These are phyloP conservation scores for Coniochaeta sp. DNA, from an alignment of 2,329 filamentous ascomycete genomes.

Conservation along the genomic window DNA sequence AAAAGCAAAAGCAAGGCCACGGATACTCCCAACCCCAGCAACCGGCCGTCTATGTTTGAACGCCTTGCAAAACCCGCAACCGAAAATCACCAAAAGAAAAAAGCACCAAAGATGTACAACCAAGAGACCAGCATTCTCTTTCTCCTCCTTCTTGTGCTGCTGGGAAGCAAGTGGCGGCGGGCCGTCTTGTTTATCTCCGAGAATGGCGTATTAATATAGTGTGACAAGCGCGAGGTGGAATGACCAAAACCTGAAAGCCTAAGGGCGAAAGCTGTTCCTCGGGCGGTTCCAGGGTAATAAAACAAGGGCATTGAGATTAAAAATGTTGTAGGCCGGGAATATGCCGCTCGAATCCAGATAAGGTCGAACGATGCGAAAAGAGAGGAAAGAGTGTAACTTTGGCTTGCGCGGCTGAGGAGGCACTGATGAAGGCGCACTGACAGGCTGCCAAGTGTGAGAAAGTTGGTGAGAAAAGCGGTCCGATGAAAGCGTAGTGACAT, in stretches of 20 bases:
- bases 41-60: conserved; percentile 3
- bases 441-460: no score
- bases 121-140: conserved; percentile 11
- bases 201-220: conserved; percentile 25
- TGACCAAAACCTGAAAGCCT: conserved; percentile 5
- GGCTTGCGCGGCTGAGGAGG: background rate
- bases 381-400: background rate
- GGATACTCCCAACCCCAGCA: background rate
- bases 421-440: no score
- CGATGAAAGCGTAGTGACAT: background rate
- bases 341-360: background rate
- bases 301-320: background rate
- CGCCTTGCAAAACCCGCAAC: conserved; percentile 3
- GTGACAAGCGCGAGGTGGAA: conserved; percentile 20
- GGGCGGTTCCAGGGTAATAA: background rate
- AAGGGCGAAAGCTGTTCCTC: background rate
- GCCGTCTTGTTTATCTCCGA: conserved; percentile 21
- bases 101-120: conserved; percentile 6
- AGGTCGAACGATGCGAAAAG: background rate
- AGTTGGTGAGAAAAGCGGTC: background rate
- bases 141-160: conserved; percentile 11
- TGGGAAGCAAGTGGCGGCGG: conserved; percentile 21
- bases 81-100: conserved; percentile 7
- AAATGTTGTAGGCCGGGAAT: background rate
- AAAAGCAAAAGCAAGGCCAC: conserved; percentile 2